Evolutionary conservation across 202 grass and related monocot genomes (phyloP).

Genomic region (Saccharum hybrid): DNA sequence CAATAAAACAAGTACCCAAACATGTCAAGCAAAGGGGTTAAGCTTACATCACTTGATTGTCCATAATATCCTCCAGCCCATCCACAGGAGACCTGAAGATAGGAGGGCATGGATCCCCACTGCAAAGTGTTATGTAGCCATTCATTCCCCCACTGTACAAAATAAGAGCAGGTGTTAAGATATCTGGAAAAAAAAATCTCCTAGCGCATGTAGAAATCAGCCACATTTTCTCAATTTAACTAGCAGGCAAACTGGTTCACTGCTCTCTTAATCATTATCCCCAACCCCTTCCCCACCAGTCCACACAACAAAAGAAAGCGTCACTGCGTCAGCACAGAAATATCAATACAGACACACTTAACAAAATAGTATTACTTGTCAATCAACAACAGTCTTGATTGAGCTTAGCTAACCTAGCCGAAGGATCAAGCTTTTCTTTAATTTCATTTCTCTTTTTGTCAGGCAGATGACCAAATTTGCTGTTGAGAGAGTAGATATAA

Average conservation of each 20-base stretch:
- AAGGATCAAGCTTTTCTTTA: slow-evolving; percentile 87
- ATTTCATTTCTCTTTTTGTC: slow-evolving; percentile 62
- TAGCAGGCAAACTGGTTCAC: not conserved
- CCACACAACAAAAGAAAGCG: not conserved
- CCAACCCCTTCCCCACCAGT: not conserved
- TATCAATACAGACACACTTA: slow-evolving; percentile 3
- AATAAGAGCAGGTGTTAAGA: slow-evolving; percentile 43
- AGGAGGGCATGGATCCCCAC: slow-evolving; percentile 85
- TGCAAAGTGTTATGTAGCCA: slow-evolving; percentile 87
- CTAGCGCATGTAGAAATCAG: not conserved
- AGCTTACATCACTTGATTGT: slow-evolving; percentile 99
- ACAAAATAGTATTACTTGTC: not conserved
- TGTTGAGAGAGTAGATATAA: slow-evolving; percentile 91
- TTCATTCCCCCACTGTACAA: slow-evolving; percentile 96
- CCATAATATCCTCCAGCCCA: slow-evolving; percentile 84
- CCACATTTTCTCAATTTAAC: not conserved
- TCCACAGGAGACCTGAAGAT: slow-evolving; percentile 90
- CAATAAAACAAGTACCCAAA: slow-evolving; percentile 21
- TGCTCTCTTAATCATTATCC: slow-evolving; percentile 25
- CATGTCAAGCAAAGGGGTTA: slow-evolving; percentile 27
- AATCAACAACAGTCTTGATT: slow-evolving; percentile 32
- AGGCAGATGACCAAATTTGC: slow-evolving; percentile 76
- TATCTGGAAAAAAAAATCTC: slow-evolving; percentile 12
- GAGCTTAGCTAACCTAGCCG: slow-evolving; percentile 76
- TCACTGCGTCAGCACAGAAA: not conserved